Conservation (phyloP, 768 basidiomycete genomes). For the Hemileccinum rubropunctum region DNA sequence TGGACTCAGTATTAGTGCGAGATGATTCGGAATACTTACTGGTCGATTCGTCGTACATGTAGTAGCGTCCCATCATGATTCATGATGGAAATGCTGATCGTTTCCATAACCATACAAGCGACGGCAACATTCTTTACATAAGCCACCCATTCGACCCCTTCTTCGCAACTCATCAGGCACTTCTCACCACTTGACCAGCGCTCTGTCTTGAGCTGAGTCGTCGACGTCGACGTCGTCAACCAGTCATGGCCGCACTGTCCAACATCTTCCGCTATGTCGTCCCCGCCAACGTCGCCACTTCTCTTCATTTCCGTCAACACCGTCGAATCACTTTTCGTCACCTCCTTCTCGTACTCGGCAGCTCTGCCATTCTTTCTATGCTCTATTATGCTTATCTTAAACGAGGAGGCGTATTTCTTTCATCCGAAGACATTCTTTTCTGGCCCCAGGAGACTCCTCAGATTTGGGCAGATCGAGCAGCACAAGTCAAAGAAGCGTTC, state of each 20-base stretch:
- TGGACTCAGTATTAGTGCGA: neutral
- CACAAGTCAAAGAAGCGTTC: slow-evolving; percentile 59
- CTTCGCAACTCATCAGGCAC: neutral
- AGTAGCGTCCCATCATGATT: no score
- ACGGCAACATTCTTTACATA: neutral
- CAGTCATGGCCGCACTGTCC: neutral
- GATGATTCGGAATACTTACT: no score
- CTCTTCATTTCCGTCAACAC: neutral
- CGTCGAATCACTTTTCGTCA: slow-evolving; percentile 17
- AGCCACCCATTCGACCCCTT: no score
- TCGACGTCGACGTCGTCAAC: no score
- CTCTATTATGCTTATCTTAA: slow-evolving; percentile 18
- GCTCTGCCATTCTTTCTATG: slow-evolving; percentile 8
- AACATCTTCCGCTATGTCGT: slow-evolving; percentile 3
- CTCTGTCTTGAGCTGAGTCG: no score
- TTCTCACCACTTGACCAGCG: neutral
- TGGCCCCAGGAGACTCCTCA: slow-evolving; percentile 15
- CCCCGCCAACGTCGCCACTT: neutral
- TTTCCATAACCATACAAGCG: no score
- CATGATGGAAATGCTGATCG: no score
- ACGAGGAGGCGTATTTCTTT: neutral
- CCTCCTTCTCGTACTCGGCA: slow-evolving; percentile 14
- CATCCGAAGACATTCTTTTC: neutral
- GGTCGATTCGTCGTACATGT: no score
- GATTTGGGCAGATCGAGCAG: slow-evolving; percentile 52